phyloP scores from a whole-genome alignment of 495 filamentous ascomycete genomes.

The Massariosphaeria phaeospora region DNA sequence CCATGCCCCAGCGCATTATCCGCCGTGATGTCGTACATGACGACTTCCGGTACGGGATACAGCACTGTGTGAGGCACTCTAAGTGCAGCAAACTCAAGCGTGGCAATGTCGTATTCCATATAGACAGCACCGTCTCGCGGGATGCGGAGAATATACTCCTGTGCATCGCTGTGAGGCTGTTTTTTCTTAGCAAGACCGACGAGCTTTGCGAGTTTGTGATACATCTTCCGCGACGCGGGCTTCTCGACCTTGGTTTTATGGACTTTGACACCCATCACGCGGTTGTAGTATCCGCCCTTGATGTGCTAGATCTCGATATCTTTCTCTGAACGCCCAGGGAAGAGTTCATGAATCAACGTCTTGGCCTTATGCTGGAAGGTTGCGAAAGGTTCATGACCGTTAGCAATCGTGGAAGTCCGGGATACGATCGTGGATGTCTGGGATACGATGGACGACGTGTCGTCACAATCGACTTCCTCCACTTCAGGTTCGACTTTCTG shows the following conservation, averaged over 20 bases:
- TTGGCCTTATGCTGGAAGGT: background rate
- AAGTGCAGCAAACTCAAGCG: background rate
- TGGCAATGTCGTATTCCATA: background rate
- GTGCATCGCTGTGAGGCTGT: background rate
- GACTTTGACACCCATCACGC: constrained; percentile 1
- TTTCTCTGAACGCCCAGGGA: background rate
- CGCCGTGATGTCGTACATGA: background rate
- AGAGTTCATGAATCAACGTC: background rate
- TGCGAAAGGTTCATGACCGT: background rate
- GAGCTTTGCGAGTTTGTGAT: background rate
- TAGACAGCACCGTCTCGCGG: background rate
- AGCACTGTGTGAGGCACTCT: background rate
- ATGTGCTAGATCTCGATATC: background rate
- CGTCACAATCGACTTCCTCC: background rate
- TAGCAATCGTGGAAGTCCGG: background rate
- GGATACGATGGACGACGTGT: background rate
- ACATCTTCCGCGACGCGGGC: background rate
- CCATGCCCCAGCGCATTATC: background rate
- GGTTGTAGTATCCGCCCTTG: constrained; percentile 4
- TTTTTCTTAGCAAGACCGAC: background rate
- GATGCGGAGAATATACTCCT: constrained; percentile 3
- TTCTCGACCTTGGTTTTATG: background rate
- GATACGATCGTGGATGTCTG: background rate
- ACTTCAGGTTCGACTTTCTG: too few relatives aligned
- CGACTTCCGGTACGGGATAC: background rate